Evolutionary conservation across 2,329 filamentous ascomycete species (phyloP).

Genomic region (Trichoderma hamatum): DNA sequence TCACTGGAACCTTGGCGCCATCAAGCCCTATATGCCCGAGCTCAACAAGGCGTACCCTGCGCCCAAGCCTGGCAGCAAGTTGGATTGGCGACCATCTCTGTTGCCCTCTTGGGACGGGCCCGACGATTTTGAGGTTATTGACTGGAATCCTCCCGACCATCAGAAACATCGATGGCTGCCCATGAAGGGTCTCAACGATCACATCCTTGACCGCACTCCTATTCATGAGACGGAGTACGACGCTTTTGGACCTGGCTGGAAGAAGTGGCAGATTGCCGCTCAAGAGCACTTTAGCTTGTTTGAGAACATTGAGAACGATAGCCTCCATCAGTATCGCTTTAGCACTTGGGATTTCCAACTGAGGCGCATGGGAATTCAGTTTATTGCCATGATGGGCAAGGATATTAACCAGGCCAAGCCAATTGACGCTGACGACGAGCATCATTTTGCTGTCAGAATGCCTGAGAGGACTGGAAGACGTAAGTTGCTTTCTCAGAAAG

Average conservation of each 20-base stretch:
- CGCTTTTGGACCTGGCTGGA: slow-evolving; percentile 48
- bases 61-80: slow-evolving; percentile 33
- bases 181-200: slow-evolving; percentile 39
- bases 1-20: slow-evolving; percentile 56
- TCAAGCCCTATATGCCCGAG: slow-evolving; percentile 58
- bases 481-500: slow-evolving; percentile 27
- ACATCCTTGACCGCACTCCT: slow-evolving; percentile 48
- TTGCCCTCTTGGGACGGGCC: slow-evolving; percentile 42
- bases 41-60: slow-evolving; percentile 33
- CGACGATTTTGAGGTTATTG: slow-evolving; percentile 36
- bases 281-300: slow-evolving; percentile 54
- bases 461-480: slow-evolving; percentile 44
- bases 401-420: slow-evolving; percentile 54
- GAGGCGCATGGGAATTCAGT: slow-evolving; percentile 56
- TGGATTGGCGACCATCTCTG: slow-evolving; percentile 45
- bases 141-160: slow-evolving; percentile 42
- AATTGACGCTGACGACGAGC: slow-evolving; percentile 49
- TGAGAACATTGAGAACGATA: slow-evolving; percentile 52
- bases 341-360: slow-evolving; percentile 53
- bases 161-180: slow-evolving; percentile 56
- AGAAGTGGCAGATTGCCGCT: slow-evolving; percentile 54
- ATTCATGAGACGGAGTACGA: slow-evolving; percentile 54
- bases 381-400: slow-evolving; percentile 56
- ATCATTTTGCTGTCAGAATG: slow-evolving; percentile 47
- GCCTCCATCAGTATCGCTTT: slow-evolving; percentile 53